Conservation (phyloP, 495 filamentous ascomycete genomes). For the Neurospora sp. region DNA sequence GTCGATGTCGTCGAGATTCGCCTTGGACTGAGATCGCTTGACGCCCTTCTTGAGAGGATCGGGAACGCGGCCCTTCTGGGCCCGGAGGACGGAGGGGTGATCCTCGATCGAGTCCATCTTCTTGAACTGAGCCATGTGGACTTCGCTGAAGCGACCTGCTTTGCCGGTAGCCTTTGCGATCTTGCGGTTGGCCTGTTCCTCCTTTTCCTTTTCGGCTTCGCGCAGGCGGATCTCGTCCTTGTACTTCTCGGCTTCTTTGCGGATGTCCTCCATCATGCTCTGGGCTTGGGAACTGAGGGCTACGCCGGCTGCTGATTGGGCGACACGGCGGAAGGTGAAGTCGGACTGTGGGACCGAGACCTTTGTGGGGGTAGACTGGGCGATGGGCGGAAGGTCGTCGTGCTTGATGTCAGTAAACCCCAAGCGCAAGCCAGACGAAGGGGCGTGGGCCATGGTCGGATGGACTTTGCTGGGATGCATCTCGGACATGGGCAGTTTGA, state of each 20-base stretch:
- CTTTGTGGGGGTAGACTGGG: constrained; percentile 41
- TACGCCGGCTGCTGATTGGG: constrained; percentile 38
- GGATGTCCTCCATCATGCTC: constrained; percentile 66
- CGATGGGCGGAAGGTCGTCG: constrained; percentile 11
- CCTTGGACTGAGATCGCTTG: constrained; percentile 46
- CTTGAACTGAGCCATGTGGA: constrained; percentile 78
- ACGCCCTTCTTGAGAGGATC: constrained; percentile 42
- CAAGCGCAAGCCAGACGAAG: constrained; percentile 54
- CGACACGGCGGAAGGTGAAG: constrained; percentile 65
- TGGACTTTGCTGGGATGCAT: constrained; percentile 74
- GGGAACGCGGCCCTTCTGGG: constrained; percentile 46
- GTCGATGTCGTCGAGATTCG: constrained; percentile 52
- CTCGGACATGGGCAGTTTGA: constrained; percentile 52
- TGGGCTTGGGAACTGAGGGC: constrained; percentile 62
- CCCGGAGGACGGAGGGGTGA: constrained; percentile 71
- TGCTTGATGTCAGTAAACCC: constrained; percentile 55
- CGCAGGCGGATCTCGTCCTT: constrained; percentile 49
- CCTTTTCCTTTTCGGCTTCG: constrained; percentile 34
- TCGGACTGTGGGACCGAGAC: constrained; percentile 41
- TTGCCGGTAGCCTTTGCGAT: constrained; percentile 73
- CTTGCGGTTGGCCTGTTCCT: constrained; percentile 43
- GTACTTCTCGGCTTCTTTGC: constrained; percentile 56
- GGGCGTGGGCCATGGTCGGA: constrained; percentile 51
- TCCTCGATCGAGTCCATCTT: constrained; percentile 94
- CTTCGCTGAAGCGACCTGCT: constrained; percentile 63